Evolutionary conservation across 1,284 basidiomycete species (phyloP).

Genomic region (Pseudozyma thailandica): DNA sequence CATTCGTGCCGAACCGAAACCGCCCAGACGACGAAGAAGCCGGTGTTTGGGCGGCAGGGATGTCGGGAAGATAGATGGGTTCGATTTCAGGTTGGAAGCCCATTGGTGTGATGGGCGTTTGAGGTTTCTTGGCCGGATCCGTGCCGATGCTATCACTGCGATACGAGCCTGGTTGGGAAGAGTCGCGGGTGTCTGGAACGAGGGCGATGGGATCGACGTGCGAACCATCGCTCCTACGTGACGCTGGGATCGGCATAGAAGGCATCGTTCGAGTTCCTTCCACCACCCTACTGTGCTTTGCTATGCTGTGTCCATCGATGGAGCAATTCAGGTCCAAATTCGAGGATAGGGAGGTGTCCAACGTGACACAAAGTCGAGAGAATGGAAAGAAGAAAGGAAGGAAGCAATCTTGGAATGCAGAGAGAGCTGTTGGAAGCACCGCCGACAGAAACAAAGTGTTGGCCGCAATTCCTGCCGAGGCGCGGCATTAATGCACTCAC

Average conservation of each 20-base stretch:
- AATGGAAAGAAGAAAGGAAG: too few relatives aligned
- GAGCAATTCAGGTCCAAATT: too few relatives aligned
- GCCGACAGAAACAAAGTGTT: too few relatives aligned
- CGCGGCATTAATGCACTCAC: too few relatives aligned
- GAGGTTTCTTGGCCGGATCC: conserved; percentile 16
- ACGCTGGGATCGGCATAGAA: conserved; percentile 33
- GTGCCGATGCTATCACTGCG: conserved; percentile 12
- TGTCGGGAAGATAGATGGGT: conserved; percentile 18
- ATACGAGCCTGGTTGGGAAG: conserved; percentile 5
- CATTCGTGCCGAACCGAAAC: background rate
- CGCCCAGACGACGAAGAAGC: background rate
- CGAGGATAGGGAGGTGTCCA: too few relatives aligned
- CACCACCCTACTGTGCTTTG: too few relatives aligned
- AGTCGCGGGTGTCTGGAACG: conserved; percentile 8
- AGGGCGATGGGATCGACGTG: conserved; percentile 16
- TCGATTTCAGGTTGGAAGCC: conserved; percentile 22
- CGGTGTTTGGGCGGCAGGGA: background rate
- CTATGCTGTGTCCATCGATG: too few relatives aligned
- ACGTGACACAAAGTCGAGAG: too few relatives aligned
- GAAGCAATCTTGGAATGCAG: too few relatives aligned
- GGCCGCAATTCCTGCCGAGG: too few relatives aligned
- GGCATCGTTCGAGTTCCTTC: too few relatives aligned
- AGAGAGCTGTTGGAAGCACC: too few relatives aligned
- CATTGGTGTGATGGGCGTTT: conserved; percentile 18
- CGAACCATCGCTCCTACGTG: conserved; percentile 32